Percentiles rank a stretch among this genome's conserved stretches.
These are phyloP conservation scores for Acanthamoeba lenticulata DNA, from an alignment of 208 protist genomes.

Conservation along the genomic window DNA sequence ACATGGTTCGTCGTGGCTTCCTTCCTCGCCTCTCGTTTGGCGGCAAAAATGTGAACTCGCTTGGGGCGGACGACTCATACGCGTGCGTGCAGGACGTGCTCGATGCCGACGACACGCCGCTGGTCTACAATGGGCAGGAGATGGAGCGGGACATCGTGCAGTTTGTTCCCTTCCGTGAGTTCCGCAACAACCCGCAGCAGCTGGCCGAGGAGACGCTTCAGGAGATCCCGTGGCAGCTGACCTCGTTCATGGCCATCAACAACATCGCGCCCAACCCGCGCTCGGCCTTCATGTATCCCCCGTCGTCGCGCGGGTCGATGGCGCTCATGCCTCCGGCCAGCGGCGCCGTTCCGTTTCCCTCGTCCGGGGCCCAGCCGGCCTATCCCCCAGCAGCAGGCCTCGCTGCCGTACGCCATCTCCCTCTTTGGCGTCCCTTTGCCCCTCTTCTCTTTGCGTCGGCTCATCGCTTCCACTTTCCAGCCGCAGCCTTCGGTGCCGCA, in stretches of 20 bases:
- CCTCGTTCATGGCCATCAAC: constrained; percentile 47
- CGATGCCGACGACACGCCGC: constrained; percentile 72
- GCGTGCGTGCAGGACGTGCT: constrained; percentile 50
- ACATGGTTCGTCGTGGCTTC: constrained; percentile 30
- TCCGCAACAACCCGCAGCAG: constrained; percentile 65
- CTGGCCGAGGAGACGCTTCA: constrained; percentile 62
- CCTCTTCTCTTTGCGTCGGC: too few relatives aligned
- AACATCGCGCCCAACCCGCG: not conserved
- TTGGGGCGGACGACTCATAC: too few relatives aligned
- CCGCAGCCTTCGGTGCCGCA: too few relatives aligned
- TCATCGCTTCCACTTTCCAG: too few relatives aligned
- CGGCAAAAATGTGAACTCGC: too few relatives aligned
- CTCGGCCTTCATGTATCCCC: not conserved
- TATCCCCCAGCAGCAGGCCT: not conserved
- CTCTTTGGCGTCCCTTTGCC: too few relatives aligned
- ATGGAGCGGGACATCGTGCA: constrained; percentile 77
- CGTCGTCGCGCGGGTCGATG: not conserved
- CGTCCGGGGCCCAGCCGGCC: not conserved
- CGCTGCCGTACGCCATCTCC: not conserved
- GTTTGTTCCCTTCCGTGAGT: constrained; percentile 84
- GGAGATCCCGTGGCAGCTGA: constrained; percentile 66
- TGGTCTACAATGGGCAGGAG: constrained; percentile 62
- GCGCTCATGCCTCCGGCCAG: not conserved
- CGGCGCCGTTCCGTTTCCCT: not conserved
- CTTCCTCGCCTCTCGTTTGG: not conserved